Evolutionary conservation across 768 basidiomycete genomes (phyloP).

Genomic region (Lyophyllum decastes): DNA sequence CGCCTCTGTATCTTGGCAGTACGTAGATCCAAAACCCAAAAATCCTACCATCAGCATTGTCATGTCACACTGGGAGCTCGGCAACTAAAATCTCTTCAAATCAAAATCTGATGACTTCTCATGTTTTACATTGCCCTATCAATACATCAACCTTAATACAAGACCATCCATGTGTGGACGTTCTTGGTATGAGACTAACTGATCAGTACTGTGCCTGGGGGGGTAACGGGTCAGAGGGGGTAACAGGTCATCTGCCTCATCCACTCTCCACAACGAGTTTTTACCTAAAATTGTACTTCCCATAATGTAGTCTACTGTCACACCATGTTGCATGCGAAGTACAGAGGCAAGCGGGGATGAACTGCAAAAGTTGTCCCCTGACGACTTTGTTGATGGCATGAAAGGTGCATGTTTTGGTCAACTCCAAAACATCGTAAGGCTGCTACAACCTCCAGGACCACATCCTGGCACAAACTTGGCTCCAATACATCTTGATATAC

Average conservation of each 20-base stretch:
- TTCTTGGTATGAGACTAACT: no score
- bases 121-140: not conserved
- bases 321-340: not conserved
- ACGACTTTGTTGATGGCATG: not conserved
- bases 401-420: not conserved
- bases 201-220: not conserved
- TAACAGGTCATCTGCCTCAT: not conserved
- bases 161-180: not conserved
- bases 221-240: not conserved
- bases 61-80: not conserved
- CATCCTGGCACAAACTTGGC: not conserved
- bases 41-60: not conserved
- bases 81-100: not conserved
- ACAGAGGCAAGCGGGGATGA: not conserved
- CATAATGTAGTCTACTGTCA: not conserved
- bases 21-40: not conserved
- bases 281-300: not conserved
- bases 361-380: not conserved
- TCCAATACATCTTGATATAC: not conserved
- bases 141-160: not conserved
- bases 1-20: not conserved
- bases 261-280: not conserved
- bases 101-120: not conserved
- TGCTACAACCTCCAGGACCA: not conserved
- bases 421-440: not conserved